Percentiles rank a stretch among this genome's conserved stretches.
Evolutionary conservation across 257 asterid species (phyloP).

Genomic region (Nicotiana otophora): DNA sequence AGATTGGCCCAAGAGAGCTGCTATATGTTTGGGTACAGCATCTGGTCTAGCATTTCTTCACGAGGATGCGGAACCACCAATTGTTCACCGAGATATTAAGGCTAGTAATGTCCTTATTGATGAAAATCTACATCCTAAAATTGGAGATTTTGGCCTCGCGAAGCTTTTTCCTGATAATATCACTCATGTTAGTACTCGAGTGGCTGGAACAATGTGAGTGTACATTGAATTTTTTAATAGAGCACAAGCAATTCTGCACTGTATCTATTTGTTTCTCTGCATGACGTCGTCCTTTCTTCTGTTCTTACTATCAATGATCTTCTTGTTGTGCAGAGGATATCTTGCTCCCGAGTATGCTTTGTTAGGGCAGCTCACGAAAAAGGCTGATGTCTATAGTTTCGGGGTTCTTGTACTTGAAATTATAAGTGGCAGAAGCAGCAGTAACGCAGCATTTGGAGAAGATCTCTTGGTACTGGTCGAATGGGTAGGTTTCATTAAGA

Average conservation of each 20-base stretch:
- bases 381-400: conserved; percentile 76
- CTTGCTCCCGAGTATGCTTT: conserved; percentile 78
- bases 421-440: conserved; percentile 66
- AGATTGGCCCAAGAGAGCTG: conserved; percentile 70
- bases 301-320: background rate
- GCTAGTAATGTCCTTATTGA: conserved; percentile 89
- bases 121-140: conserved; percentile 51
- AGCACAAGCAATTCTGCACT: background rate
- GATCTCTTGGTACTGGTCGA: conserved; percentile 53
- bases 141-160: conserved; percentile 84
- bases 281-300: background rate
- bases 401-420: conserved; percentile 80
- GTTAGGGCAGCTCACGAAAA: conserved; percentile 68
- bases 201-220: conserved; percentile 93
- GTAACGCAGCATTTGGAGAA: conserved; percentile 61
- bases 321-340: conserved; percentile 51
- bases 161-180: conserved; percentile 84
- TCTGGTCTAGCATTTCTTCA: conserved; percentile 80
- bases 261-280: background rate
- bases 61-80: conserved; percentile 59
- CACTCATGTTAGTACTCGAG: conserved; percentile 85
- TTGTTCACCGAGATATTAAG: conserved; percentile 89
- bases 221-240: background rate
- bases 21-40: conserved; percentile 70
- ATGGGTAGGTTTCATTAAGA: conserved; percentile 47